A percentile compares a stretch with the other conserved stretches of the same genome.
Evolutionary conservation across 2,329 filamentous ascomycete genomes (phyloP).

Genomic region (Beauveria australis): DNA sequence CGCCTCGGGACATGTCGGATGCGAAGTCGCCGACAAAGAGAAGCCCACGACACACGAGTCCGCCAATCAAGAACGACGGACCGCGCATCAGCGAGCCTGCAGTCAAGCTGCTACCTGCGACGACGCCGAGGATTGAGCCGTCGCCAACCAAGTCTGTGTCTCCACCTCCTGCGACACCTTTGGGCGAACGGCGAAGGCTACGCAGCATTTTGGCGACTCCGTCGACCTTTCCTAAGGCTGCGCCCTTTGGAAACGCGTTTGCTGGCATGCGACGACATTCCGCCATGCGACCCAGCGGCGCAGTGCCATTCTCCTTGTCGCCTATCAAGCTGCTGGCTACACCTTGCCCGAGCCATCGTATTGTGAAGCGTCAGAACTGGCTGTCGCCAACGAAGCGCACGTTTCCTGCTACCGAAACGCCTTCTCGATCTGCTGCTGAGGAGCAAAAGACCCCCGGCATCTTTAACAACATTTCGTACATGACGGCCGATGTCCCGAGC

Average conservation of each 20-base stretch:
- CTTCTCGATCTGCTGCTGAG: not conserved
- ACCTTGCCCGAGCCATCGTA: not conserved
- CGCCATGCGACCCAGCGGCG: not conserved
- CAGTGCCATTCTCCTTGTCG: not conserved
- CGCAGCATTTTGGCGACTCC: not conserved
- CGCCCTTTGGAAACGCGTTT: slow-evolving; percentile 1
- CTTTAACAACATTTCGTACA: not conserved
- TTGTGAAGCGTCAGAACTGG: not conserved
- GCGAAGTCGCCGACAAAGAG: slow-evolving; percentile 25
- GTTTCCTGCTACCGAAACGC: not conserved
- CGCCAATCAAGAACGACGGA: slow-evolving; percentile 18
- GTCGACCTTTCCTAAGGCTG: slow-evolving; percentile 5
- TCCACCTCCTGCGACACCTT: slow-evolving; percentile 19
- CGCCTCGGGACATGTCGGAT: slow-evolving; percentile 17
- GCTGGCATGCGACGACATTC: slow-evolving; percentile 7
- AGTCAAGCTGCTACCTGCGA: slow-evolving; percentile 21
- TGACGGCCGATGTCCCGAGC: slow-evolving; percentile 1
- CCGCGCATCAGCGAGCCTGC: slow-evolving; percentile 22
- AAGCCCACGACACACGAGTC: slow-evolving; percentile 19
- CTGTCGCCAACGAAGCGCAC: not conserved
- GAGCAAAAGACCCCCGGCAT: slow-evolving; percentile 2
- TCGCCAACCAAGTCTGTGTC: slow-evolving; percentile 24
- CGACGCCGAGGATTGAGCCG: slow-evolving; percentile 17
- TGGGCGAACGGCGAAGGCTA: slow-evolving; percentile 10
- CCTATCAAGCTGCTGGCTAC: not conserved